A percentile compares a stretch with the other conserved stretches of the same genome.
Evolutionary conservation across 306 rosid genomes (phyloP).

Genomic region (Oxytropis ochrocephala): DNA sequence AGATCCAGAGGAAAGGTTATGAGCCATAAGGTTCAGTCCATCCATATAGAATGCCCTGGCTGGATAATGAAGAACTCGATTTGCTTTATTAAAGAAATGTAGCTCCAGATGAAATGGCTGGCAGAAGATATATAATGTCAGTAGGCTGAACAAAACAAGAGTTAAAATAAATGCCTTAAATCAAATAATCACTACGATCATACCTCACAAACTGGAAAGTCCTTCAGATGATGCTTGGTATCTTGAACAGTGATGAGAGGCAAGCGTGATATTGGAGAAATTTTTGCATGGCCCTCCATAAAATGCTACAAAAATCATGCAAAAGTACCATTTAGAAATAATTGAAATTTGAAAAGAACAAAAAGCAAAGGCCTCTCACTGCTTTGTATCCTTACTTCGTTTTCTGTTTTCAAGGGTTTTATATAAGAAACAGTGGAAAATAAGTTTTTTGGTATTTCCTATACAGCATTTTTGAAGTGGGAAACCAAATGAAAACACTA

Average conservation of each 20-base stretch:
- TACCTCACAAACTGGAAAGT: conserved; percentile 77
- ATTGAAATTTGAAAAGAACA: background rate
- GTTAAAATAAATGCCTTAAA: conserved; percentile 1
- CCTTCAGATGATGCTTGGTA: conserved; percentile 77
- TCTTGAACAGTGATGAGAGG: conserved; percentile 84
- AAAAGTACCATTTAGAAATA: conserved; percentile 8
- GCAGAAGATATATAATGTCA: conserved; percentile 27
- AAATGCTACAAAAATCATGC: conserved; percentile 63
- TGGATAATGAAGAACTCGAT: conserved; percentile 93
- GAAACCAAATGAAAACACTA: background rate
- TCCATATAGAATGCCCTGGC: conserved; percentile 77
- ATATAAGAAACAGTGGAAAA: background rate
- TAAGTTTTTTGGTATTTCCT: background rate
- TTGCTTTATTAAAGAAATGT: conserved; percentile 87
- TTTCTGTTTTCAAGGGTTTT: background rate
- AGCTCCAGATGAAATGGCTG: conserved; percentile 96
- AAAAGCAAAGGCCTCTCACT: background rate
- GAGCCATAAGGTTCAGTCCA: conserved; percentile 77
- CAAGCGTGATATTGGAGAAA: conserved; percentile 84
- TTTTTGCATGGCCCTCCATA: conserved; percentile 95
- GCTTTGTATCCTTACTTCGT: background rate
- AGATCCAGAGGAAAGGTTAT: conserved; percentile 68
- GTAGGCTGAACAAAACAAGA: conserved; percentile 11
- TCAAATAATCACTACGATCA: conserved; percentile 16
- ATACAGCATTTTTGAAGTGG: background rate